phyloP scores from a whole-genome alignment of 108 stramenopile species.

The Conticribra guillardii region DNA sequence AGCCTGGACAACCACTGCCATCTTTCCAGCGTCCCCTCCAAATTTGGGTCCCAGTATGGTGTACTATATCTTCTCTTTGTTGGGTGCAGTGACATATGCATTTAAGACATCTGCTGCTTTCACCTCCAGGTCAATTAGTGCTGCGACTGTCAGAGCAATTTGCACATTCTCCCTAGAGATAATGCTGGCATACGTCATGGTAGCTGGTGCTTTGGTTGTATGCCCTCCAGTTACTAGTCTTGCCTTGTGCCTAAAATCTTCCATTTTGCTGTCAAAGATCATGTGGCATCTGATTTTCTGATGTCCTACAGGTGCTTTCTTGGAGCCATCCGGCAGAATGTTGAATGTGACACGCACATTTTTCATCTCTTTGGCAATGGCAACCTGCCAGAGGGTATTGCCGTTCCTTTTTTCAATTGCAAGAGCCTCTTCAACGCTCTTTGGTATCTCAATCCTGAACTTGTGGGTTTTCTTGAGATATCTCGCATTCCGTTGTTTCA shows the following conservation, averaged over 20 bases:
- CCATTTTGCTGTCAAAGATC: conserved; percentile 61
- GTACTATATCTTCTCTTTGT: conserved; percentile 38
- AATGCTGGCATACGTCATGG: conserved; percentile 34
- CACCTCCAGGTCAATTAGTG: conserved; percentile 43
- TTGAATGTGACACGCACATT: conserved; percentile 47
- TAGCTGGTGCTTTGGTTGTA: conserved; percentile 16
- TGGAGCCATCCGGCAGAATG: conserved; percentile 11
- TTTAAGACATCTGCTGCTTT: conserved; percentile 21
- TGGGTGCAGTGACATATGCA: conserved; percentile 46
- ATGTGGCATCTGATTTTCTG: conserved; percentile 45
- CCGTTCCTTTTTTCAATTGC: conserved; percentile 45
- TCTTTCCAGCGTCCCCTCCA: conserved; percentile 8
- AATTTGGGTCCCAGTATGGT: conserved; percentile 45
- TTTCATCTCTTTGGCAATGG: conserved; percentile 55
- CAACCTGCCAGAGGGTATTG: conserved; percentile 46
- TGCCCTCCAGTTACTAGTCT: conserved; percentile 49
- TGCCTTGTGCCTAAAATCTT: conserved; percentile 39
- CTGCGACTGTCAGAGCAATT: conserved; percentile 45
- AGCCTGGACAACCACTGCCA: conserved; percentile 23
- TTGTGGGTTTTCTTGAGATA: no score
- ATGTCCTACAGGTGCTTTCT: conserved; percentile 39
- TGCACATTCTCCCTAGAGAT: conserved; percentile 39
- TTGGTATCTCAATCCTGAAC: no score
- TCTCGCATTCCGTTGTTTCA: no score
- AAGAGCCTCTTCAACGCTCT: conserved; percentile 36